A percentile compares a stretch with the other conserved stretches of the same genome.
These are phyloP conservation scores for Fraxinus floribunda DNA, from an alignment of 305 asterid genomes.

Conservation along the genomic window DNA sequence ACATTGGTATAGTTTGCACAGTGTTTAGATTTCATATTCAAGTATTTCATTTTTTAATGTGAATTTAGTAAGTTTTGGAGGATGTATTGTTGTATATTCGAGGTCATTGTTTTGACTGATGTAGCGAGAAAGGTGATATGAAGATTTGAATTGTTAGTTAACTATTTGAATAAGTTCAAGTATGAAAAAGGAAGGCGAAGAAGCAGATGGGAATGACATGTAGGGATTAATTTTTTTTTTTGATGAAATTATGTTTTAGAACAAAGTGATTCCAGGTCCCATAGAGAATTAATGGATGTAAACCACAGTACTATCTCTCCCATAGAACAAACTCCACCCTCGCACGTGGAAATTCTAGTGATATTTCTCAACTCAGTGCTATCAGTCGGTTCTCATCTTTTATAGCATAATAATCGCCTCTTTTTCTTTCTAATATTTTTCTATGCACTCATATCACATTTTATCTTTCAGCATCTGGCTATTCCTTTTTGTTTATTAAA, in stretches of 20 bases:
- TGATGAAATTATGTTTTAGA: neutral
- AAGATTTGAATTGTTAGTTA: neutral
- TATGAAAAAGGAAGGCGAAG: neutral
- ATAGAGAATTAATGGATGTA: neutral
- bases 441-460: neutral
- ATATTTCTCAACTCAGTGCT: slow-evolving; percentile 2
- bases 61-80: neutral
- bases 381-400: neutral
- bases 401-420: neutral
- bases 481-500: neutral
- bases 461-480: neutral
- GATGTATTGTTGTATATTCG: neutral
- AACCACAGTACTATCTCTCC: neutral
- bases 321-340: neutral
- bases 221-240: too few relatives aligned
- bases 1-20: slow-evolving; percentile 51
- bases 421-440: neutral
- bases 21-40: neutral
- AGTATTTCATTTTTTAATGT: neutral
- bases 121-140: neutral
- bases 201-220: neutral
- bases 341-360: slow-evolving; percentile 4
- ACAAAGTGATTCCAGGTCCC: neutral
- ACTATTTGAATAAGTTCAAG: neutral
- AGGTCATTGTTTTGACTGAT: neutral